Conservation (phyloP, 2,329 filamentous ascomycete genomes). For the Lasiodiplodia gonubiensis region DNA sequence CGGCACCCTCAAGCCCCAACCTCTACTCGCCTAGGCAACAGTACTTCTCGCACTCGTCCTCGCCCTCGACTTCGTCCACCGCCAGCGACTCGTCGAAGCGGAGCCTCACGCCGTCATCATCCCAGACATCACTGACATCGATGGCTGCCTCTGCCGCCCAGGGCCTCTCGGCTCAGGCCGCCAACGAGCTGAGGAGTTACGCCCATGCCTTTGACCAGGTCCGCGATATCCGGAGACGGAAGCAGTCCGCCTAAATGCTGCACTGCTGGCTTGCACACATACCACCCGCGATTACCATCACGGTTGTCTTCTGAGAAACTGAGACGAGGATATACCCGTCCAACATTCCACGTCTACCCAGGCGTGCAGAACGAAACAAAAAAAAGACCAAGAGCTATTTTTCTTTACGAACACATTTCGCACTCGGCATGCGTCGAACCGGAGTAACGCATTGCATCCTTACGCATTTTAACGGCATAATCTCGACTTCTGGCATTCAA, state of each 20-base stretch:
- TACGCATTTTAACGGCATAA: conserved; percentile 28
- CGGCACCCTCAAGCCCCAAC: conserved; percentile 54
- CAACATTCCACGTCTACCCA: neutral
- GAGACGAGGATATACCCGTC: neutral
- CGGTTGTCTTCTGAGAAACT: neutral
- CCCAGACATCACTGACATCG: conserved; percentile 83
- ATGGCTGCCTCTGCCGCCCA: conserved; percentile 65
- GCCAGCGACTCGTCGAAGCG: conserved; percentile 42
- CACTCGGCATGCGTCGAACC: conserved; percentile 19
- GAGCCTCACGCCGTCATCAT: conserved; percentile 67
- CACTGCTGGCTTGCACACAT: neutral
- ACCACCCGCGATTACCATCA: neutral
- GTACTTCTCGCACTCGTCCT: conserved; percentile 45
- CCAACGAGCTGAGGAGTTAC: conserved; percentile 82
- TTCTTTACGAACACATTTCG: conserved; percentile 13
- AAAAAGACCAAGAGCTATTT: conserved; percentile 1
- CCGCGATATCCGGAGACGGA: conserved; percentile 60
- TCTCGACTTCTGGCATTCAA: conserved; percentile 24
- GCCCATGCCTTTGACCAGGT: conserved; percentile 88
- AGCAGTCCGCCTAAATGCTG: conserved; percentile 19
- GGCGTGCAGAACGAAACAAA: neutral
- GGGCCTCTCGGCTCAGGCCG: conserved; percentile 75
- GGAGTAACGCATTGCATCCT: conserved; percentile 25
- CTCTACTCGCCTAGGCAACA: conserved; percentile 38
- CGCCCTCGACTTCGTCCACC: conserved; percentile 37